Evolutionary conservation across 768 basidiomycete genomes (phyloP).

Genomic region (Suillus occidentalis): DNA sequence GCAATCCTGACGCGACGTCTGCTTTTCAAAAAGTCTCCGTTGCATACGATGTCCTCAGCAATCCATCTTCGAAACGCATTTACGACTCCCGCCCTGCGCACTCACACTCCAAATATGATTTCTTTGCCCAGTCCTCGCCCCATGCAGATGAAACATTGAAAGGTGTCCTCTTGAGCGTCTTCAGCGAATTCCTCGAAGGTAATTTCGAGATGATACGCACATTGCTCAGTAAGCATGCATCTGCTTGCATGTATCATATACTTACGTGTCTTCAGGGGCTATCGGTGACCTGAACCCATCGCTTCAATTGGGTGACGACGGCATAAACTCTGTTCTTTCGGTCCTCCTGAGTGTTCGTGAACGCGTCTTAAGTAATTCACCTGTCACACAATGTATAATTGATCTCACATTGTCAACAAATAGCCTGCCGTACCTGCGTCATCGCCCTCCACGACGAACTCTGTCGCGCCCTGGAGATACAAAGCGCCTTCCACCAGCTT

Average conservation of each 20-base stretch:
- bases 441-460: slow-evolving; percentile 72
- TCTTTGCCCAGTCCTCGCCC: slow-evolving; percentile 51
- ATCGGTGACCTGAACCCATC: slow-evolving; percentile 81
- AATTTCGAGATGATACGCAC: slow-evolving; percentile 84
- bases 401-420: slow-evolving; percentile 2
- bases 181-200: slow-evolving; percentile 82
- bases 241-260: background rate
- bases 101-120: slow-evolving; percentile 43
- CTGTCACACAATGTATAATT: background rate
- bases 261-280: slow-evolving; percentile 46
- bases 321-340: slow-evolving; percentile 72
- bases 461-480: slow-evolving; percentile 75
- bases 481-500: slow-evolving; percentile 70
- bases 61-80: slow-evolving; percentile 61
- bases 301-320: slow-evolving; percentile 73
- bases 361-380: slow-evolving; percentile 64
- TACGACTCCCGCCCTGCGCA: slow-evolving; percentile 63
- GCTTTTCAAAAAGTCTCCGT: slow-evolving; percentile 88
- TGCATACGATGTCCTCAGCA: slow-evolving; percentile 79
- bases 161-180: slow-evolving; percentile 68
- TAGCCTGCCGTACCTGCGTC: slow-evolving; percentile 77
- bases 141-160: slow-evolving; percentile 80
- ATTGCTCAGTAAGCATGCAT: slow-evolving; percentile 57
- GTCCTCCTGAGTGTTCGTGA: slow-evolving; percentile 71
- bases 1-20: slow-evolving; percentile 69